phyloP scores from a whole-genome alignment of 441 rosid species.

The Flueggea neowawraea region DNA sequence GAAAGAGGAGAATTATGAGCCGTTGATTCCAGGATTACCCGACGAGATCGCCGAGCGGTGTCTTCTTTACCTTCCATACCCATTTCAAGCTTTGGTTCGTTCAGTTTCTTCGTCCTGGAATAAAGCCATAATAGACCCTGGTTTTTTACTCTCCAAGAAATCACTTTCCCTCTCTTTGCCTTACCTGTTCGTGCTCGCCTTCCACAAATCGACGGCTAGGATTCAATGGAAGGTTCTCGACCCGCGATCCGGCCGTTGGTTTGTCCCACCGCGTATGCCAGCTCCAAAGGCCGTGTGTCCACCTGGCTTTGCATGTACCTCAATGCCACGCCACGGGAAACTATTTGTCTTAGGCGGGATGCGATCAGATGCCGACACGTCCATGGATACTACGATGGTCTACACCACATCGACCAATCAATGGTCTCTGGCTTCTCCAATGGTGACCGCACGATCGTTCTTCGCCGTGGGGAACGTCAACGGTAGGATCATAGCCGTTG shows the following conservation, averaged over 20 bases:
- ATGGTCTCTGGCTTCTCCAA: slow-evolving; percentile 52
- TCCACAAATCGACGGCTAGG: slow-evolving; percentile 50
- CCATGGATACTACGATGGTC: slow-evolving; percentile 26
- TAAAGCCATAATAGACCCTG: slow-evolving; percentile 42
- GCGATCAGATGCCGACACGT: slow-evolving; percentile 31
- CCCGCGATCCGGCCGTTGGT: slow-evolving; percentile 60
- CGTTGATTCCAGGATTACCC: slow-evolving; percentile 69
- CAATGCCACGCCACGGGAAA: slow-evolving; percentile 50
- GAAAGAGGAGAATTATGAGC: slow-evolving; percentile 17
- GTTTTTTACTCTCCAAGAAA: slow-evolving; percentile 34
- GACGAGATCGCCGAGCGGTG: slow-evolving; percentile 64
- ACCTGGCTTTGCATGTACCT: slow-evolving; percentile 49
- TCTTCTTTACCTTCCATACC: slow-evolving; percentile 63
- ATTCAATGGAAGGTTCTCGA: slow-evolving; percentile 71
- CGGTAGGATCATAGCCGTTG: slow-evolving; percentile 52
- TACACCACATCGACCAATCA: slow-evolving; percentile 47
- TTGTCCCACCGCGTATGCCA: slow-evolving; percentile 57
- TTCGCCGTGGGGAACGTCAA: slow-evolving; percentile 37
- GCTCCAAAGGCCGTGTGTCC: slow-evolving; percentile 38
- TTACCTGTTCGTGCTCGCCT: slow-evolving; percentile 59
- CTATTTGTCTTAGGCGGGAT: slow-evolving; percentile 63
- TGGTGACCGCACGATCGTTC: slow-evolving; percentile 47
- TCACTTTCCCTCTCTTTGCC: slow-evolving; percentile 47
- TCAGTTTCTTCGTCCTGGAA: slow-evolving; percentile 73
- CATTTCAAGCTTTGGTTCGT: slow-evolving; percentile 50